Conservation (phyloP, 2,329 filamentous ascomycete species). For the Penicillium sp. region DNA sequence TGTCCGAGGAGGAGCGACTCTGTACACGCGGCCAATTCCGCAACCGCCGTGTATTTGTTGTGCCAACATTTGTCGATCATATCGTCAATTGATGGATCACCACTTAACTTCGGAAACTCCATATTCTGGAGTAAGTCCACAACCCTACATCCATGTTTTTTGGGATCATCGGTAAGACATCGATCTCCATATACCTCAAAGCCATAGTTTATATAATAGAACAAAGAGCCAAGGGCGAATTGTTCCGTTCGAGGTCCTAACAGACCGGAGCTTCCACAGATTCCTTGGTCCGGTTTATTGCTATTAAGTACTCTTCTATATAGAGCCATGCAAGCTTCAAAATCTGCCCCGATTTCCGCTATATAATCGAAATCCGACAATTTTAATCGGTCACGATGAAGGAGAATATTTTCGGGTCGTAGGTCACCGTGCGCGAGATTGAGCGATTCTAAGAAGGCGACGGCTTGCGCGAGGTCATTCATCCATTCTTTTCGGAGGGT, state of each 20-base stretch:
- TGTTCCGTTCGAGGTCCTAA: slow-evolving; percentile 29
- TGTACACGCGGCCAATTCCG: slow-evolving; percentile 17
- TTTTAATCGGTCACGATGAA: slow-evolving; percentile 27
- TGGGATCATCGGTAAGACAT: slow-evolving; percentile 21
- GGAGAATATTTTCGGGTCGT: slow-evolving; percentile 29
- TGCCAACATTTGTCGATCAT: slow-evolving; percentile 24
- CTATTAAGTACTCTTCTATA: slow-evolving; percentile 27
- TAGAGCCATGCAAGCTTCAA: slow-evolving; percentile 24
- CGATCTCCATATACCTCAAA: slow-evolving; percentile 29
- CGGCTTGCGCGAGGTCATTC: slow-evolving; percentile 29
- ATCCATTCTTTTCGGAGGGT: slow-evolving; percentile 27
- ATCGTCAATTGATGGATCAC: slow-evolving; percentile 22
- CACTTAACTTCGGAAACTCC: slow-evolving; percentile 23
- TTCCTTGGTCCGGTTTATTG: slow-evolving; percentile 19
- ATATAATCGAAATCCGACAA: slow-evolving; percentile 30
- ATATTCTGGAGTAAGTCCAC: slow-evolving; percentile 24
- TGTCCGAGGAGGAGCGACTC: too few species aligned
- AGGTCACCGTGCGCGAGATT: slow-evolving; percentile 30
- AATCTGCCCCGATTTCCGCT: slow-evolving; percentile 21
- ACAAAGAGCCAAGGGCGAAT: slow-evolving; percentile 31
- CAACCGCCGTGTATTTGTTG: slow-evolving; percentile 17
- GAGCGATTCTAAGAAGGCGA: slow-evolving; percentile 31
- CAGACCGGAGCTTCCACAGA: slow-evolving; percentile 19
- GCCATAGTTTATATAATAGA: slow-evolving; percentile 31
- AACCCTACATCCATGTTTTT: slow-evolving; percentile 20